phyloP scores from a whole-genome alignment of 345 rosid genomes.

The Lepidium sativum region DNA sequence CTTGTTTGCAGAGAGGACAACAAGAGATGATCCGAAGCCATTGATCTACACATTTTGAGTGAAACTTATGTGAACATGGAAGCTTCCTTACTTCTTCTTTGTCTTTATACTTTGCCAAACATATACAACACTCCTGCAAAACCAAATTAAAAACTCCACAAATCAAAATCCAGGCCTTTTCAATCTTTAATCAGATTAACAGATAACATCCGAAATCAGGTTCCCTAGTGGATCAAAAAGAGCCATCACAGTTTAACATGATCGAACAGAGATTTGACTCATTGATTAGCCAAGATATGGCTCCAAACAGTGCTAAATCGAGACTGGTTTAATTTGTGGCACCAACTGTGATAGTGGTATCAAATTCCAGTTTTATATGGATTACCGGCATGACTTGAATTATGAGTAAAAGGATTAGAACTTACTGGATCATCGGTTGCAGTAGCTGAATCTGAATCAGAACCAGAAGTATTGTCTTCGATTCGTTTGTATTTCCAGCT shows the following conservation, averaged over 20 bases:
- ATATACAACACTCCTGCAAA: constrained; percentile 87
- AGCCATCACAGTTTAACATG: neutral
- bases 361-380: neutral
- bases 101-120: constrained; percentile 75
- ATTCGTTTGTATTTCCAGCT: constrained; percentile 69
- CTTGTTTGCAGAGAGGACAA: constrained; percentile 96
- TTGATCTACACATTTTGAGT: constrained; percentile 89
- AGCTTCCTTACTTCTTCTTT: constrained; percentile 79
- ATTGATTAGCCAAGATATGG: neutral
- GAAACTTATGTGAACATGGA: constrained; percentile 91
- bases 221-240: neutral
- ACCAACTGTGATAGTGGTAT: neutral
- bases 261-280: neutral
- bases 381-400: neutral
- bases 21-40: constrained; percentile 94
- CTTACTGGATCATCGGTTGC: constrained; percentile 46
- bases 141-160: neutral
- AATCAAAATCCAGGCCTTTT: neutral
- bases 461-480: constrained; percentile 23
- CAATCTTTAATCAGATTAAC: neutral
- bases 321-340: neutral
- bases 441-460: constrained; percentile 23
- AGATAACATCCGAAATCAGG: neutral
- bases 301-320: neutral
- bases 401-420: neutral